Evolutionary conservation across 192 early-diverging fungal species (phyloP).

Genomic region (Rhizoclosmatium sp.): DNA sequence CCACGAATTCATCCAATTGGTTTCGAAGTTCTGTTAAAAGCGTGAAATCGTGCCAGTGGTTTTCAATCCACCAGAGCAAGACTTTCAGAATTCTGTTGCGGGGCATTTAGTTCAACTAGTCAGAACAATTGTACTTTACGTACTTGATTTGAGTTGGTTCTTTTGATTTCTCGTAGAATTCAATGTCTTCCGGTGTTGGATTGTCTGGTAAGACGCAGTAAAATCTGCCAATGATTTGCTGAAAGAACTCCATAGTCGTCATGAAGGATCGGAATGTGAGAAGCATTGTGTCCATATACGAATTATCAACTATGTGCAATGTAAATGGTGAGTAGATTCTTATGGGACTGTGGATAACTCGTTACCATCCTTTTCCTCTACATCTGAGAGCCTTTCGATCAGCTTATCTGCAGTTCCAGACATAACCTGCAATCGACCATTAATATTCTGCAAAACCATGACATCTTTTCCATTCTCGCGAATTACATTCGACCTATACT

Average conservation of each 20-base stretch:
- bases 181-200: conserved; percentile 57
- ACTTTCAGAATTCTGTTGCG: conserved; percentile 47
- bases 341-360: no score
- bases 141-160: conserved; percentile 58
- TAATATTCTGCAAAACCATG: conserved; percentile 50
- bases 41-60: conserved; percentile 67
- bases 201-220: conserved; percentile 47
- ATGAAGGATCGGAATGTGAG: conserved; percentile 63
- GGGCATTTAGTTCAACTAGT: not conserved
- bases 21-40: conserved; percentile 49
- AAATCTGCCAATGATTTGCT: conserved; percentile 54
- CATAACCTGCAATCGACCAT: conserved; percentile 56
- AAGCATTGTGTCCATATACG: conserved; percentile 57
- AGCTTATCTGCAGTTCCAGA: conserved; percentile 58
- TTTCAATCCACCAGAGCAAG: conserved; percentile 60
- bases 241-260: conserved; percentile 57
- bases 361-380: conserved; percentile 49
- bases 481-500: conserved; percentile 55
- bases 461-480: conserved; percentile 57
- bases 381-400: conserved; percentile 54
- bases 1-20: conserved; percentile 54
- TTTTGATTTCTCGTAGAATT: conserved; percentile 53
- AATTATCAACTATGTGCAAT: conserved; percentile 36
- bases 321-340: no score
- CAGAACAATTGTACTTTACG: not conserved